Evolutionary conservation across 2,329 filamentous ascomycete species (phyloP).

Genomic region (Fusarium hainanense): DNA sequence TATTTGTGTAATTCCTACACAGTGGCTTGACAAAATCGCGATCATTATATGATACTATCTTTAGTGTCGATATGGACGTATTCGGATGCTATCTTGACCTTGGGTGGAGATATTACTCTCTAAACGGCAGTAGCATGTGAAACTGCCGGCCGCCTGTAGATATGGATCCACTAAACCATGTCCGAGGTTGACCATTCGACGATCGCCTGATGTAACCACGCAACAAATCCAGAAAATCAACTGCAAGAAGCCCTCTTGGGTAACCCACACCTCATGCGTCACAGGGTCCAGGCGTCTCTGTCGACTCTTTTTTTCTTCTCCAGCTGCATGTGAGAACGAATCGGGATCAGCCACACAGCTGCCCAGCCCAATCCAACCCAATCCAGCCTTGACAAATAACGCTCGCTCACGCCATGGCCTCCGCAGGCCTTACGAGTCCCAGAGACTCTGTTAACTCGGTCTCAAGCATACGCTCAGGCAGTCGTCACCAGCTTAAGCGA

Average conservation of each 20-base stretch:
- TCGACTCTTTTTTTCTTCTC: background rate
- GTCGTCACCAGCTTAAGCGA: constrained; percentile 65
- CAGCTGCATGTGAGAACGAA: constrained; percentile 20
- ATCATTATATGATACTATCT: background rate
- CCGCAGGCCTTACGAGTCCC: constrained; percentile 42
- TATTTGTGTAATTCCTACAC: background rate
- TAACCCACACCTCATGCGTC: constrained; percentile 31
- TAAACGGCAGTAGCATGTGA: constrained; percentile 33
- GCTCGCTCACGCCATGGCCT: constrained; percentile 37
- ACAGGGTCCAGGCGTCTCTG: constrained; percentile 25
- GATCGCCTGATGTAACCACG: constrained; percentile 38
- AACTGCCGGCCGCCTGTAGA: constrained; percentile 20
- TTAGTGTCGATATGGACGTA: background rate
- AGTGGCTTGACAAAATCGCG: background rate
- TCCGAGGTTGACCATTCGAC: constrained; percentile 26
- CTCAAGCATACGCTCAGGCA: constrained; percentile 43
- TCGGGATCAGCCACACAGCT: constrained; percentile 23
- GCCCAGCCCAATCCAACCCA: background rate
- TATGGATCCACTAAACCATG: constrained; percentile 32
- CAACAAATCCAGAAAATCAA: constrained; percentile 26
- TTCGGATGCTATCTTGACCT: constrained; percentile 14
- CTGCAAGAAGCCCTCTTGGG: constrained; percentile 27
- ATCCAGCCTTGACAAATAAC: constrained; percentile 3
- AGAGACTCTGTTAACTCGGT: constrained; percentile 42
- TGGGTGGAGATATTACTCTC: constrained; percentile 17